Base-by-base conservation (phyloP, 352 stramenopile species). In the Pythium aristosporum region DNA sequence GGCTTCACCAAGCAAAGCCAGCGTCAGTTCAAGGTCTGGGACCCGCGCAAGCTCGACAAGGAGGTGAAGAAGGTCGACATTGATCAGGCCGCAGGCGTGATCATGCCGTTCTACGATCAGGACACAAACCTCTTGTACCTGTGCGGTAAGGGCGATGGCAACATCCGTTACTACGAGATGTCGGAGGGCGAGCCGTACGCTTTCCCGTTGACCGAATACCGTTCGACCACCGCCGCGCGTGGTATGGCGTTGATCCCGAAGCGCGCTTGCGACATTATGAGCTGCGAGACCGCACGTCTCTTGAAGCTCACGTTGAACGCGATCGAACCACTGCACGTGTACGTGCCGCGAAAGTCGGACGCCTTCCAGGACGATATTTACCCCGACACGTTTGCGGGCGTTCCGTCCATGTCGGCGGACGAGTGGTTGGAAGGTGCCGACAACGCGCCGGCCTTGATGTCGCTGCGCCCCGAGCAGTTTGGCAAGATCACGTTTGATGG, bases 351-450 rank as follows among this genome's bases (percentile, higher is more conserved):
- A 64, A 99, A 99, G 81, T 98, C 92, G 63, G 97, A 99, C 69
- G 95, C 94, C 25, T 99, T 99, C 84, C 98, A 99, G 82, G 94
- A 99, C 68, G 98, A 99, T 75, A 98, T 99, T 73, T 99, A 98
- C 82, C 98, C 98, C 20, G 94, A 98, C 75, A 96, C 89, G 53
- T 98, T 96, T 51, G 88, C 96, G n/a, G 85, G 88, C 51, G 88
- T 97, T 61, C 91, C 97, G 43, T 97, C 97, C 18, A 96, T 99
- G 83, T 95, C 82, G 18, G 96, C 92, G 18, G 94, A 98, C 57
- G 94, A 99, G 66, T 99, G 97, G 97, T 37, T 98, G 39, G 81
- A 78, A 34, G 98, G 97, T 66, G 92, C 89, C 8, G 95, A 98
- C 55, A 99, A 98, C 73, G 76, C 79, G 15, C 97, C 97, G 5